Base-by-base conservation (phyloP, 768 basidiomycete species). In the Sarcodon aspratus region DNA sequence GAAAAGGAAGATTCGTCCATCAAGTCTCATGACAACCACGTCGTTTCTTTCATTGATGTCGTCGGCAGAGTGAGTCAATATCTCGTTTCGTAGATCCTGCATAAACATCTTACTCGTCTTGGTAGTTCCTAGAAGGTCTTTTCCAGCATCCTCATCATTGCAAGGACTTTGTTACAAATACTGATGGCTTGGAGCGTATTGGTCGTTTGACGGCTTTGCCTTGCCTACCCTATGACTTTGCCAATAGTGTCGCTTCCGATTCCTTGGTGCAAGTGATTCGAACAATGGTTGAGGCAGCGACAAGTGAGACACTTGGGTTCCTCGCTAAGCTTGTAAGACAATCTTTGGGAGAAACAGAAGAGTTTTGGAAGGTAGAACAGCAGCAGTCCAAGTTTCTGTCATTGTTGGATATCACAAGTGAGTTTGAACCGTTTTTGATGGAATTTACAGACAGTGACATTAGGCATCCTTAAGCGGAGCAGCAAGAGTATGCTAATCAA, bases 91-190 rank as follows among this genome's bases (percentile, higher is more conserved):
- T 34, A 1, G n/a, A 27, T 45, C 9, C 1, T 35, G 17, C 8
- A 13, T n/a, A 44, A 6, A 13, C 2, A 27, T 49, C 40, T 46
- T 42, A 42, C 33, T 51, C n/a, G 36, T 46, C 32, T 31, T 3
- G 33, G 9, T 56, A 94, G 90, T 94, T 96, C 64, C 73, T 94
- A 48, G 91, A 94, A 63, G 94, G 96, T 6, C 74, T 98, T 37
- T 94, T 98, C 69, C 92, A 94, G 57, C 93, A 95, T 60, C 73
- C 80, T 1, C 79, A 81, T 18, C 89, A 97, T 63, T 88, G 88
- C 70, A 80, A 80, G 54, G 95, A 97, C 56, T 97, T 97, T 62
- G 79, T 96, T 51, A 68, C 74, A 44, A 72, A 75, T 52, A 72
- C 82, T 5, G 78, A 93, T 57, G 80, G 89, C 44, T 72, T 97